Conservation (phyloP, 495 filamentous ascomycete genomes). For the Penicillium parvum region DNA sequence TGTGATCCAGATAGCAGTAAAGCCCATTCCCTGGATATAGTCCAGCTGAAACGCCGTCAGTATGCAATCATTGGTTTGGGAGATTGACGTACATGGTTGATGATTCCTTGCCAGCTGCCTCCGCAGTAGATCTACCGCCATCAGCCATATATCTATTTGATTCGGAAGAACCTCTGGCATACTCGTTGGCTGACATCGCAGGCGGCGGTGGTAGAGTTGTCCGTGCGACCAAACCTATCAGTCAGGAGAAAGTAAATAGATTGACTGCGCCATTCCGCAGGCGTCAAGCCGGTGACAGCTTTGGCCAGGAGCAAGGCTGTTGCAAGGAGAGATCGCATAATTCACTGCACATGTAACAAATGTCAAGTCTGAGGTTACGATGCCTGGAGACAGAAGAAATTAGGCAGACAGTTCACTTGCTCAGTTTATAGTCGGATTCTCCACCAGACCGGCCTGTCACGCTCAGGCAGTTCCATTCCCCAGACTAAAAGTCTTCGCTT, state of each 20-base stretch:
- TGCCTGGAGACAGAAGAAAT: neutral
- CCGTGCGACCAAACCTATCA: constrained; percentile 66
- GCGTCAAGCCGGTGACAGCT: constrained; percentile 24
- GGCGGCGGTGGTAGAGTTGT: constrained; percentile 56
- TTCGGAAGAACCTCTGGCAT: neutral
- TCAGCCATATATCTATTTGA: neutral
- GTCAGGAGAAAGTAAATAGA: constrained; percentile 73
- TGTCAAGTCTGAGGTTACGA: neutral
- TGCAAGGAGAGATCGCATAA: neutral
- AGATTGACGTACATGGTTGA: constrained; percentile 49
- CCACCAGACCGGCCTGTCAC: neutral
- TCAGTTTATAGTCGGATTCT: constrained; percentile 1
- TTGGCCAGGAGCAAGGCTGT: constrained; percentile 9
- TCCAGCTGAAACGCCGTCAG: constrained; percentile 28
- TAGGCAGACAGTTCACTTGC: neutral
- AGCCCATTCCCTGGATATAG: constrained; percentile 69
- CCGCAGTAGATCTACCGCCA: constrained; percentile 57
- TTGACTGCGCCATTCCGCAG: constrained; percentile 56
- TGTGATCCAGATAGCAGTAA: constrained; percentile 80
- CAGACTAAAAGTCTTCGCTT: no score
- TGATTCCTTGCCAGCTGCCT: constrained; percentile 69
- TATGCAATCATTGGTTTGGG: neutral
- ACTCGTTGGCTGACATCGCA: constrained; percentile 44
- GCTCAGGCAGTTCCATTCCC: no score
- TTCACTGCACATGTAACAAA: neutral